phyloP scores from a whole-genome alignment of 1,284 basidiomycete genomes.

The Cryptococcus sp. region DNA sequence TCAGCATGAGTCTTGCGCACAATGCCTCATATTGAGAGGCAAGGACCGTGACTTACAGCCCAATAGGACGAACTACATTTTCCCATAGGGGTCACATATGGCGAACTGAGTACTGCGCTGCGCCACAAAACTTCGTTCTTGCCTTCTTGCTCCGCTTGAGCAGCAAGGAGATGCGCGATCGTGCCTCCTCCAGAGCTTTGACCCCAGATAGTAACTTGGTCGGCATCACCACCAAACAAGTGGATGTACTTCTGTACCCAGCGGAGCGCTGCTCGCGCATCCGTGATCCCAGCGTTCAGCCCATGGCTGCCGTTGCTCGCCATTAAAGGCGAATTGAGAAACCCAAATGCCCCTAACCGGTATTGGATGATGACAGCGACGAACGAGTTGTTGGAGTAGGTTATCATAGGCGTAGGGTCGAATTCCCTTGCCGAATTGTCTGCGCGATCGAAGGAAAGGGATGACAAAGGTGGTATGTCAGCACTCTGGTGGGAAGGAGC shows the following conservation, averaged over 20 bases:
- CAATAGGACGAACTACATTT: constrained; percentile 12
- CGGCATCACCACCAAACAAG: constrained; percentile 6
- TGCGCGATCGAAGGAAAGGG: background rate
- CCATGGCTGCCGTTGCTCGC: background rate
- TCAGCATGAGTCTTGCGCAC: background rate
- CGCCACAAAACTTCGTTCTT: constrained; percentile 8
- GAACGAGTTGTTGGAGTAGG: constrained; percentile 4
- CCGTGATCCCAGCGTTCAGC: constrained; percentile 7
- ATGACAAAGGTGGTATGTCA: too few species aligned
- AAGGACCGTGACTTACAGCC: constrained; percentile 11
- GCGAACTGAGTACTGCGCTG: constrained; percentile 15
- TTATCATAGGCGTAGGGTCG: constrained; percentile 2
- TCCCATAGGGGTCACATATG: constrained; percentile 20
- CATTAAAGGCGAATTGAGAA: background rate
- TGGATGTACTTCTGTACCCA: constrained; percentile 11
- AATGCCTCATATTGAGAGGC: background rate
- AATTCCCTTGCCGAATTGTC: constrained; percentile 7
- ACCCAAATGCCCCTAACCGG: constrained; percentile 7
- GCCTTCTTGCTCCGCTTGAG: background rate
- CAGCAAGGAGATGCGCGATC: constrained; percentile 4
- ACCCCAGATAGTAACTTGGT: constrained; percentile 8
- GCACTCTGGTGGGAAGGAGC: too few species aligned
- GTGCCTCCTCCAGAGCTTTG: background rate
- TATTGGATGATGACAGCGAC: constrained; percentile 7
- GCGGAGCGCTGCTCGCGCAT: constrained; percentile 1